Evolutionary conservation across 139 green algal genomes (phyloP), one percentile per base, ranked within the genome.

Genomic region (Gonium pectorale): DNA sequence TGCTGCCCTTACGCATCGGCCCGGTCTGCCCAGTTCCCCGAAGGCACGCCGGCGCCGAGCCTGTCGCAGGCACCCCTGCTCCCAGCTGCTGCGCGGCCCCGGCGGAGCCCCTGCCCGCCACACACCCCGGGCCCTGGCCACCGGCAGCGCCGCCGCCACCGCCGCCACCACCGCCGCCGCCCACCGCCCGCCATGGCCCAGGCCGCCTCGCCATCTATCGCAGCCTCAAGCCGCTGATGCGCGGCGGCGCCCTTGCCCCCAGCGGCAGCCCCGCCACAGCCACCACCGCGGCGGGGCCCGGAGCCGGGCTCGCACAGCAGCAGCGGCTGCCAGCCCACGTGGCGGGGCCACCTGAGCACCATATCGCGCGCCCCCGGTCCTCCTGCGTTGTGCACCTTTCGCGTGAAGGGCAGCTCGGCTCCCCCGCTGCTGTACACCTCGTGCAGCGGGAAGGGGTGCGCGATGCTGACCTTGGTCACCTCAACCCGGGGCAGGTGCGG

Each of bases 381-480:
- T 3, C 44, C 43, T 0, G 1, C n/a, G 41, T 43, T 37, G 33
- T 38, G 43, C 62, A 84, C 78, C 78, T 84, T 75, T n/a, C 78
- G 52, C 63, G 78, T 84, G 62, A 84, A 84, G 63, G 78, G 64
- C 77, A 67, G 80, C 73, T 59, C 67, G 35, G 64, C 17, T 29
- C 44, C 44, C 13, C 54, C 67, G 19, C 44, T 71, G n/a, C 63
- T 63, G 78, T 92, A 92, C 8, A 54, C 83, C 37, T 93, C 90
- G 37, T 87, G 67, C 70, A 93, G 90, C 29, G 72, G 67, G 75
- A 85, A 93, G 3, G 90, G 86, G 81, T 93, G 90, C 6, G 51
- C 54, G 54, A 93, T 90, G 41, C 78, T 80, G 46, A 64, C 74
- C 40, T 72, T 67, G 15, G 68, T 86, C 5, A 89, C 80, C 51